Evolutionary conservation across 768 basidiomycete species (phyloP), one percentile per base, ranked within the genome.

Genomic region (Coprinopsis strossmayeri): DNA sequence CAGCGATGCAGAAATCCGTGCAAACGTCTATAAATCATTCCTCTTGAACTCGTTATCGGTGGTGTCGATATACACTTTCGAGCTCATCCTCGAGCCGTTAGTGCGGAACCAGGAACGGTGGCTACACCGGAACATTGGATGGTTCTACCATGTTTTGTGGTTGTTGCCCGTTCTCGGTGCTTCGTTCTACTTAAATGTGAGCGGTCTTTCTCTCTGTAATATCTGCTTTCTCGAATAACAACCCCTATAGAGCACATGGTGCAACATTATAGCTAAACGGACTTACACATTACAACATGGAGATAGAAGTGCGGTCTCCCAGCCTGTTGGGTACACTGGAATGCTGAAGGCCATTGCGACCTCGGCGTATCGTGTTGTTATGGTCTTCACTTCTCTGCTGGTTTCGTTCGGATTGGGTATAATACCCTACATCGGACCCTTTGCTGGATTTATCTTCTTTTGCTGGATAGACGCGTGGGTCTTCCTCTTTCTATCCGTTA

Each of bases 401-500:
- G 67, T 91, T 17, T 85, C 84, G 3, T 81, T 85, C 50, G 71
- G 73, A 13, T 68, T 94, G 26, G 67, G 72, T 3, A 69, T 73
- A 45, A 69, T 90, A 17, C 91, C 91, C 2, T 69, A 75, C 48
- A 64, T 82, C 11, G 91, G 91, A 7, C 69, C 76, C 0, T 50
- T 70, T 1, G 64, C 74, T 3, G 77, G 79, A 23, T 87, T 91
- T 59, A 61, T 78, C 3, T 93, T 91, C 59, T 66, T 91, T 50
- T 91, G 87, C 58, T 90, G 91, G 85, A 74, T 92, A 38, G 84
- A 93, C 61, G 74, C 91, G 85, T 92, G 64, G 75, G 89, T 84
- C 35, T 2, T 26, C 21, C 32, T 34, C 38, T 39, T 49, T 32
- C n/a, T n/a, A n/a, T n/a, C n/a, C n/a, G n/a, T n/a, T n/a, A n/a